These are phyloP conservation scores for Coemansia sp. DNA, from an alignment of 192 early-diverging fungal species.

Conservation along the genomic window DNA sequence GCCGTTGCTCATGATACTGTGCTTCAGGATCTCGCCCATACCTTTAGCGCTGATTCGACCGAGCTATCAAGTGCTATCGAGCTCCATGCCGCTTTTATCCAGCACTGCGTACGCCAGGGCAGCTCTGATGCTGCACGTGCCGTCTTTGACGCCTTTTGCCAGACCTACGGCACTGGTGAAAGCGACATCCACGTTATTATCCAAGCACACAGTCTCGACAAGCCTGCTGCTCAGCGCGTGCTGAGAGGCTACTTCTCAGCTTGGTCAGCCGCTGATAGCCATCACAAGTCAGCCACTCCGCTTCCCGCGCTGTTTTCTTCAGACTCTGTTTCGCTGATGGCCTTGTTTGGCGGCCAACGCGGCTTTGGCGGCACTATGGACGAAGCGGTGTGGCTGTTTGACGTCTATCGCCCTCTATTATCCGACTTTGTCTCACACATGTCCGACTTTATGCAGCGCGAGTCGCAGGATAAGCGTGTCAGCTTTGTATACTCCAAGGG, in stretches of 20 bases:
- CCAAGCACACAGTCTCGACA: slow-evolving; percentile 9
- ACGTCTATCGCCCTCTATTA: slow-evolving; percentile 74
- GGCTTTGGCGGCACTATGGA: slow-evolving; percentile 82
- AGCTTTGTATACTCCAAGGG: slow-evolving; percentile 65
- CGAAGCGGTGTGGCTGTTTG: slow-evolving; percentile 74
- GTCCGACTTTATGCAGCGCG: slow-evolving; percentile 63
- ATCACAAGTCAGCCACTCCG: background rate
- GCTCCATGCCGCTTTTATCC: slow-evolving; percentile 14
- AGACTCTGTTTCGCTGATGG: slow-evolving; percentile 63
- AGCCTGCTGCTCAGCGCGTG: slow-evolving; percentile 5
- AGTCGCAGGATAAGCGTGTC: slow-evolving; percentile 60
- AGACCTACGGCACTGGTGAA: background rate
- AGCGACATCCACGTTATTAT: slow-evolving; percentile 20
- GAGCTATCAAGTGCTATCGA: slow-evolving; percentile 10
- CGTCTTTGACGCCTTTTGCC: slow-evolving; percentile 9
- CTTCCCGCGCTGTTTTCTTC: slow-evolving; percentile 32
- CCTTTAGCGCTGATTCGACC: background rate
- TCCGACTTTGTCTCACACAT: slow-evolving; percentile 72
- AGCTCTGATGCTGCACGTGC: background rate
- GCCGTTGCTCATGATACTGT: background rate
- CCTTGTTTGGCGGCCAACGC: slow-evolving; percentile 95
- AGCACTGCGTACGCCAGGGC: slow-evolving; percentile 3
- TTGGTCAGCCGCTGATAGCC: slow-evolving; percentile 6
- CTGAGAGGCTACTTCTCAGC: slow-evolving; percentile 26
- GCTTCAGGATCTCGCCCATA: background rate